Evolutionary conservation across 306 rosid genomes (phyloP), one percentile per base, ranked within the genome.

Genomic region (Urtica urens): DNA sequence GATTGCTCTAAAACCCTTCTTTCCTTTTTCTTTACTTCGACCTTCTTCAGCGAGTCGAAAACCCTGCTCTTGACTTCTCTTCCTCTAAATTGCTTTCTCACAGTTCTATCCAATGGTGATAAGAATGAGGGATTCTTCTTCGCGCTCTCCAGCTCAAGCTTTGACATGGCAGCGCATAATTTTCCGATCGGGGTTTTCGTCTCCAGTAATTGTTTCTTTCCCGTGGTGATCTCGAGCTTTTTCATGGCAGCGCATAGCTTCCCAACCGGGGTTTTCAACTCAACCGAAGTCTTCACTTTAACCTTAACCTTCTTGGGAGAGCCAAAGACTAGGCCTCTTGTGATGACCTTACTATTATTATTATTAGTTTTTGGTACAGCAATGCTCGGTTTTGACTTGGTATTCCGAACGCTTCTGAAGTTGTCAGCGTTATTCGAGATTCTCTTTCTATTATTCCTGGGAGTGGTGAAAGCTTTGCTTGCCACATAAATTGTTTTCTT

Each of bases 41-140:
- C 33, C 58, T 69, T 51, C 39, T 52, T 53, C 14, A 77, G 64
- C 2, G 85, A 72, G 66, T 81, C 78, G 50, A 68, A 81, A 59
- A 90, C 99, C 28, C 99, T 82, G 70, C 94, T 84, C 57, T 85
- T 85, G 16, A 85, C 85, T 57, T 72, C 92, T 37, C 94, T 55
- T 41, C 94, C 94, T 66, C 70, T 90, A 1, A 69, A 35, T 59
- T 71, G 69, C 56, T 73, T 84, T 63, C 64, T 68, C 12, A 74
- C 47, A n/a, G 75, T 29, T 60, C 41, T 78, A 81, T 29, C 38
- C 74, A 21, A 65, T 46, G 6, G 64, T 27, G 52, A 90, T 71
- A n/a, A n/a, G n/a, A n/a, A n/a, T n/a, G n/a, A n/a, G n/a, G 34
- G 33, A 4, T 28, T 28, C 33, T 28, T 28, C n/a, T n/a, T n/a